Evolutionary conservation across 192 early-diverging fungal species (phyloP), one percentile per base, ranked within the genome.

Genomic region (Coemansia sp.): DNA sequence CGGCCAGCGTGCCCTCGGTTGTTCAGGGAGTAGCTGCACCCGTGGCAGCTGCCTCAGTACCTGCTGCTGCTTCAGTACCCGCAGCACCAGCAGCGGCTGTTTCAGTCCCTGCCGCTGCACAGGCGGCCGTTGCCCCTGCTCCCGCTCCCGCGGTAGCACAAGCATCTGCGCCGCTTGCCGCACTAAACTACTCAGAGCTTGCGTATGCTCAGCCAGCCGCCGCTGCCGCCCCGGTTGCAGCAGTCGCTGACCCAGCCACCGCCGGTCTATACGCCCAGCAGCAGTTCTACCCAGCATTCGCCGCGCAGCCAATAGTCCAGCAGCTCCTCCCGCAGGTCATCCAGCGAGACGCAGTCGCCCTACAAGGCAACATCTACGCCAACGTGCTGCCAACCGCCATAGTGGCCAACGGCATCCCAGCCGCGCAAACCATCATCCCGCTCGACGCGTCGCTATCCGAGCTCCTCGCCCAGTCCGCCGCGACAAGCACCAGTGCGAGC

Each of bases 231-330:
- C 38, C 33, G n/a, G 42, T 49, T 5, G 57, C 45, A 5, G 56
- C 58, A 7, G 46, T 29, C 5, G 28, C 46, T 19, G 53, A 56
- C 2, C 59, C 54, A 1, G 55, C 29, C 19, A 52, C 33, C 2
- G 60, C 56, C 2, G 50, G 60, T 8, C 56, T 56, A n/a, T 67
- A 74, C 25, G 57, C 61, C 0, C 72, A 75, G 54, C 72, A 68
- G 23, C 72, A 75, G 54, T 54, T 61, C 32, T 75, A 69, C 19
- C 72, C 72, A 0, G 62, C 64, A 24, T 54, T 63, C 3, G 66
- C 56, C 3, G 60, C 23, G 3, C 67, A 54, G 54, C 55, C 54
- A n/a, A 12, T 64, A 12, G 18, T 56, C 25, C 62, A 56, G 35
- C 62, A 64, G 42, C 22, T 23, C 24, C 35, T 50, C 25, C 8